Base-by-base conservation (phyloP, 805 yeast genomes). In the Wickerhamiella australiensis region DNA sequence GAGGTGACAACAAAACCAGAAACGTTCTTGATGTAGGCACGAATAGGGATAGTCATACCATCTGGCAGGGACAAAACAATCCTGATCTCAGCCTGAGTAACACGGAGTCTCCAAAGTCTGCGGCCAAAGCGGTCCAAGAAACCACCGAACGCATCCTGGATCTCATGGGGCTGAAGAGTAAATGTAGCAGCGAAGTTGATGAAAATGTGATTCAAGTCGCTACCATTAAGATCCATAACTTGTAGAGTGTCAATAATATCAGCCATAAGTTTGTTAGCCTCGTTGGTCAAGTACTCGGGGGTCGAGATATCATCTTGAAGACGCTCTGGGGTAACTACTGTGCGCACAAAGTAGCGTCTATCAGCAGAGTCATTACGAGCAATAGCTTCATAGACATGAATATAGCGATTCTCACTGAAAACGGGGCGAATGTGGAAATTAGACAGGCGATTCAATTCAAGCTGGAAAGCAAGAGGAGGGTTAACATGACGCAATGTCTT, bases 121-220 rank as follows among this genome's bases (percentile, higher is more conserved):
- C 96, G 79, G 55, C 98, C 98, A 58, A 92, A 92, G 69, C 98
- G 80, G 69, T 90, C 96, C 70, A 92, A 74, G 79, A 92, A 92
- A 18, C 96, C 94, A 57, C 95, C 97, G 67, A 92, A 88, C 3
- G 98, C 96, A 54, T 86, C 87, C 68, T 90, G 96, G 54, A 92
- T 96, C 69, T 92, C 97, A 60, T 82, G 85, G 42, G 97, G 96
- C 53, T 85, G 79, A 52, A 92, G 84, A 57, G 87, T 87, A 75
- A 94, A 92, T 29, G 85, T 90, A 56, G 96, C 95, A 48, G 96
- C 82, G 68, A 92, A 92, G 71, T 92, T 90, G 68, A 92, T 90
- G 72, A 92, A 92, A 56, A 92, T 92, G 65, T 92, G 97, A 68
- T 92, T 92, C 72, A 92, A 73, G 65, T 92, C 99, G 17, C 96